These are phyloP conservation scores for Hypoxylon rickii DNA, from an alignment of 495 filamentous ascomycete species.

Conservation along the genomic window DNA sequence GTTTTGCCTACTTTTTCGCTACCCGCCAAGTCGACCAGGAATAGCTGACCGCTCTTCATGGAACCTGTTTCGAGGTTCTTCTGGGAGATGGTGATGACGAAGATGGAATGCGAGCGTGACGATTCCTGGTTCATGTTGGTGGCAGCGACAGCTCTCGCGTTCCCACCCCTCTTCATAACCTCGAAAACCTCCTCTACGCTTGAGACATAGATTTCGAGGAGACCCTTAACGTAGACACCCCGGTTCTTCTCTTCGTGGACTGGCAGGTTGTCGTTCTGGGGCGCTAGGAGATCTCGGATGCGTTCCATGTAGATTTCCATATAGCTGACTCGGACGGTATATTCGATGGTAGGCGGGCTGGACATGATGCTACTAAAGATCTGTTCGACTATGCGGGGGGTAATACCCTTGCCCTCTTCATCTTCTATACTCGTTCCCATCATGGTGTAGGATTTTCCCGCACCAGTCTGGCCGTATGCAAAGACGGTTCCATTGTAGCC, in stretches of 20 bases:
- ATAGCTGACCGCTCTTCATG: slow-evolving; percentile 93
- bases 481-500: slow-evolving; percentile 99
- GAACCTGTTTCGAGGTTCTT: slow-evolving; percentile 98
- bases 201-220: slow-evolving; percentile 93
- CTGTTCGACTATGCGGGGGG: slow-evolving; percentile 95
- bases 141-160: slow-evolving; percentile 88
- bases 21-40: slow-evolving; percentile 96
- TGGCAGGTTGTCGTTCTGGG: slow-evolving; percentile 93
- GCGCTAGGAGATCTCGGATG: slow-evolving; percentile 89
- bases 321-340: slow-evolving; percentile 95
- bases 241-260: slow-evolving; percentile 96
- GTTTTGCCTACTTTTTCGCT: slow-evolving; percentile 99
- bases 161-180: slow-evolving; percentile 92
- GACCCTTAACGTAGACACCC: slow-evolving; percentile 95
- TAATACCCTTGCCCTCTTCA: slow-evolving; percentile 85
- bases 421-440: slow-evolving; percentile 98
- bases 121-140: slow-evolving; percentile 99
- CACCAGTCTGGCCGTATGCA: slow-evolving; percentile 97
- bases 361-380: slow-evolving; percentile 93
- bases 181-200: slow-evolving; percentile 96
- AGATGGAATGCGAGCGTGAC: slow-evolving; percentile 97
- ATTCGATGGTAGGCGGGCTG: slow-evolving; percentile 93
- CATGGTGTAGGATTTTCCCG: slow-evolving; percentile 99
- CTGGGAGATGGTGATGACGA: slow-evolving; percentile 94
- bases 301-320: slow-evolving; percentile 99